Base-by-base conservation (phyloP, 495 filamentous ascomycete species). In the Astrothelium macrocarpum region DNA sequence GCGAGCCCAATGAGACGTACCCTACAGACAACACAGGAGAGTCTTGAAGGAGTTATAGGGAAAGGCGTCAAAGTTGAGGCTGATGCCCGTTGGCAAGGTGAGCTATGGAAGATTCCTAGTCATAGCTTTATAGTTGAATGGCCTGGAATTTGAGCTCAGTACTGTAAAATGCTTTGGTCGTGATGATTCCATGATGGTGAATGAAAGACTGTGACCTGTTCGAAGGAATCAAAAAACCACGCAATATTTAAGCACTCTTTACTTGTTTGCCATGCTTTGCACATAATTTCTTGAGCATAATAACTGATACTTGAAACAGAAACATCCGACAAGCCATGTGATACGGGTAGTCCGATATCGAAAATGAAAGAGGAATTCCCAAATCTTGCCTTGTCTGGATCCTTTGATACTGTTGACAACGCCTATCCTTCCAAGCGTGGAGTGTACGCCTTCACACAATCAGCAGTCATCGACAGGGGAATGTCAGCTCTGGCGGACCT, bases 1-100 rank as follows among this genome's bases (percentile, higher is more conserved):
- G 76, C 81, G 62, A 84, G 81, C 60, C 81, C 84, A 14, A 81
- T 86, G 80, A 71, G 77, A 16, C 75, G 84, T 16, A 85, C 82
- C 2, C 70, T 86, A 5, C 78, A 87, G 70, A 87, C 84, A 1
- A 78, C 82, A 0, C 69, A 77, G 31, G 69, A 78, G 14, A 74
- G 76, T 0, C 74, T 85, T 25, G 77, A 75, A 20, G 81, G 78
- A 74, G 71, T 86, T 43, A 74, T 83, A 56, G 76, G 80, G 56
- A 71, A 76, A 46, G 81, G 80, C 2, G 68, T 85, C 16, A 79
- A 78, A 31, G 75, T 85, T 25, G 69, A 78, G 23, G 78, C 82
- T 1, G 75, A 84, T 60, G 78, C 83, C 1, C 75, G 76, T 29
- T 80, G 78, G 78, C 78, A 80, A 68, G 74, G 78, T 78, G 70